Evolutionary conservation across 2,329 filamentous ascomycete genomes (phyloP).

Genomic region (Hypoxylon sp.): DNA sequence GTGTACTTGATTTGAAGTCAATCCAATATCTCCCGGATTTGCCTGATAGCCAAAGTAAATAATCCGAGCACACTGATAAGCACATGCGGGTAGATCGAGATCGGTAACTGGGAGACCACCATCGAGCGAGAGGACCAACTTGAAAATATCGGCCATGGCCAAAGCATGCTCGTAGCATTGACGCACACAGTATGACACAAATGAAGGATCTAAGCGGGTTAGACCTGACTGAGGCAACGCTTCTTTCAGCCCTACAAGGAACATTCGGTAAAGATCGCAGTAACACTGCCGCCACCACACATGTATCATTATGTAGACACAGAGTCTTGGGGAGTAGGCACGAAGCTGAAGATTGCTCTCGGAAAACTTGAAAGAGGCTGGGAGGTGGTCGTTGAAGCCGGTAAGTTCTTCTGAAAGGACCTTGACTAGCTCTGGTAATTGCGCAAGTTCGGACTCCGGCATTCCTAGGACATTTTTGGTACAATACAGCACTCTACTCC

Average conservation of each 20-base stretch:
- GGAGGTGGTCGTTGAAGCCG: conserved; percentile 68
- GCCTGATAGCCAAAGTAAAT: conserved; percentile 67
- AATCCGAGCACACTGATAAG: conserved; percentile 69
- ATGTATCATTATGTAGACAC: conserved; percentile 73
- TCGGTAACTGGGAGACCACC: conserved; percentile 68
- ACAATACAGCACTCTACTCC: conserved; percentile 69
- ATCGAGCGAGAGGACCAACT: conserved; percentile 65
- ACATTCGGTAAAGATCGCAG: conserved; percentile 70
- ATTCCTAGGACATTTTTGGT: conserved; percentile 62
- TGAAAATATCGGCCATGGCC: conserved; percentile 70
- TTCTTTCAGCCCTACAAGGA: conserved; percentile 66
- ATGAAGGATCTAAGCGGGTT: conserved; percentile 63
- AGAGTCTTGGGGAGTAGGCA: conserved; percentile 70
- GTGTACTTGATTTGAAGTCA: conserved; percentile 63
- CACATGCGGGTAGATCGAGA: conserved; percentile 69
- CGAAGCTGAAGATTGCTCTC: conserved; percentile 70
- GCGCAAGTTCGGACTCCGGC: conserved; percentile 62
- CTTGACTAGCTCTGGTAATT: conserved; percentile 64
- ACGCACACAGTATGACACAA: conserved; percentile 65
- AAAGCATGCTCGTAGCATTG: conserved; percentile 69
- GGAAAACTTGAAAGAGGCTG: conserved; percentile 70
- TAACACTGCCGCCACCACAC: conserved; percentile 73
- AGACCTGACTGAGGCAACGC: conserved; percentile 63
- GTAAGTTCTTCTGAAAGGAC: conserved; percentile 63
- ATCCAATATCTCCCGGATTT: conserved; percentile 60